phyloP scores from a whole-genome alignment of 164 flowering plant species.

The Protea cynaroides region DNA sequence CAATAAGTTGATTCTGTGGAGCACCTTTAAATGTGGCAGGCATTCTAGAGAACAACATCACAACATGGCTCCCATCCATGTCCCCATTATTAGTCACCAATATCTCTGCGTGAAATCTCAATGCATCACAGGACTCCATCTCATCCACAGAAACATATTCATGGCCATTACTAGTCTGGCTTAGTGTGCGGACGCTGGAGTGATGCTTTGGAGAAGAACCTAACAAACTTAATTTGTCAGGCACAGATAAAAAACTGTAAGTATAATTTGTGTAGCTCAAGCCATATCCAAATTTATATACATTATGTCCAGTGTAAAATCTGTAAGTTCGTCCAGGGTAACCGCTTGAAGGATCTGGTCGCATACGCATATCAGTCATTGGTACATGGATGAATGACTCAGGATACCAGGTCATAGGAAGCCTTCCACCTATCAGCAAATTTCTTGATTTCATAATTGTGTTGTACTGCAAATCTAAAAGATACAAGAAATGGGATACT shows the following conservation, averaged over 20 bases:
- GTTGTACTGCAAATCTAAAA: not conserved
- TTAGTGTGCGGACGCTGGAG: constrained; percentile 11
- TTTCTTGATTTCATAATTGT: not conserved
- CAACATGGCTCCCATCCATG: constrained; percentile 68
- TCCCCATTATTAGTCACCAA: constrained; percentile 65
- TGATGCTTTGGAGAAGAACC: constrained; percentile 8
- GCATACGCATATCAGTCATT: constrained; percentile 89
- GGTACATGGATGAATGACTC: constrained; percentile 72
- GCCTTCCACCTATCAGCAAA: constrained; percentile 94
- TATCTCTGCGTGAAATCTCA: constrained; percentile 45
- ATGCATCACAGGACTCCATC: constrained; percentile 41
- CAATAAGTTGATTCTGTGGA: constrained; percentile 68
- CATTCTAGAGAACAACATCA: constrained; percentile 51
- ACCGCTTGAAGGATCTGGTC: constrained; percentile 59
- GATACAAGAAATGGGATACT: constrained; percentile 7
- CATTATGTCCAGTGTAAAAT: constrained; percentile 61
- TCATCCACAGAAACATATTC: constrained; percentile 43
- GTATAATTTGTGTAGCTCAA: constrained; percentile 59
- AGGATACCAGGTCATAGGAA: constrained; percentile 95
- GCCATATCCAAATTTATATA: constrained; percentile 75
- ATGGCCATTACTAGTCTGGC: constrained; percentile 16
- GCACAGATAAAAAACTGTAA: constrained; percentile 54
- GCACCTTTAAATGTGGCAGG: constrained; percentile 32
- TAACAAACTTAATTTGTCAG: constrained; percentile 35
- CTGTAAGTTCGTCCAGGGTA: constrained; percentile 93